Conservation (phyloP, 2,329 filamentous ascomycete species). For the Exophiala spinifera region DNA sequence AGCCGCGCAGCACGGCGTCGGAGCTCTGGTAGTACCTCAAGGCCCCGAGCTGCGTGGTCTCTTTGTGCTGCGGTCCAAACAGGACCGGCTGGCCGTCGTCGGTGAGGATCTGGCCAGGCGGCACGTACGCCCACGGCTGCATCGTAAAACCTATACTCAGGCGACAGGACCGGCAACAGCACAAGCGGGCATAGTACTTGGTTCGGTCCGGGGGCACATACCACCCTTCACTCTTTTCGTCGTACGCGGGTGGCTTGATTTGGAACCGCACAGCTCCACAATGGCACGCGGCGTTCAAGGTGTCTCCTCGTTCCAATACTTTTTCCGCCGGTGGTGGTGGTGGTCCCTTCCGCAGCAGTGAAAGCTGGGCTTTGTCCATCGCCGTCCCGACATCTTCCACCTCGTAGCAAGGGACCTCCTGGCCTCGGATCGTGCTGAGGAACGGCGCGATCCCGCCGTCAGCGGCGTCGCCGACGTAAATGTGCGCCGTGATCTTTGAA, state of each 20-base stretch:
- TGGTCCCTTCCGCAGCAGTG: background rate
- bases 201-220: constrained; percentile 53
- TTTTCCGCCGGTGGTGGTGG: too few relatives aligned
- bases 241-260: constrained; percentile 53
- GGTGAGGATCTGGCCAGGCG: constrained; percentile 56
- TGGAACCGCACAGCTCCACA: constrained; percentile 54
- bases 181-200: constrained; percentile 59
- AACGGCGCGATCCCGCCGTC: constrained; percentile 24
- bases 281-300: constrained; percentile 18
- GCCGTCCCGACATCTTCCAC: background rate
- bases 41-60: constrained; percentile 9
- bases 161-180: constrained; percentile 62
- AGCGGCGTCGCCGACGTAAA: constrained; percentile 16
- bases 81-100: constrained; percentile 33
- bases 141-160: constrained; percentile 61
- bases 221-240: constrained; percentile 41
- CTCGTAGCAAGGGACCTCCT: constrained; percentile 16
- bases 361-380: constrained; percentile 6
- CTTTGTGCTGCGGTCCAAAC: constrained; percentile 39
- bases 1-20: constrained; percentile 54
- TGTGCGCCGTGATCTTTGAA: constrained; percentile 14
- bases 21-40: constrained; percentile 55
- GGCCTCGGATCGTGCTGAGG: constrained; percentile 9
- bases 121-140: constrained; percentile 65
- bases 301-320: constrained; percentile 5